Conservation (phyloP, 108 stramenopile genomes). For the Cafeteria roenbergensis region DNA sequence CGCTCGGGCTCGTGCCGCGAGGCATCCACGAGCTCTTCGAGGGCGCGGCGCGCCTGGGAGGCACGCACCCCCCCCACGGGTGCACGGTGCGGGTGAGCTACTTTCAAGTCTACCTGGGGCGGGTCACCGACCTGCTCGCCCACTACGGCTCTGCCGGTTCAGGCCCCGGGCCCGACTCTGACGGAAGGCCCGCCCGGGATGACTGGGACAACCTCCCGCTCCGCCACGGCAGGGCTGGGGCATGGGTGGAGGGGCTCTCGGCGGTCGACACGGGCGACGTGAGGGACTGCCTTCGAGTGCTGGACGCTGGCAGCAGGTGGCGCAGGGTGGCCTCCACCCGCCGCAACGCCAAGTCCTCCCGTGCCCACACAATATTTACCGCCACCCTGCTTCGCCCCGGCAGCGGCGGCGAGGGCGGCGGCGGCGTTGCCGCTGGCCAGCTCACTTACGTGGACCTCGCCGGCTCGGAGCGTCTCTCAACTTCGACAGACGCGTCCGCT, state of each 20-base stretch:
- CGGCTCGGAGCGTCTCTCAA: not conserved
- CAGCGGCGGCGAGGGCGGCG: not conserved
- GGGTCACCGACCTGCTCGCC: not conserved
- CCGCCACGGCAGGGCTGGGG: not conserved
- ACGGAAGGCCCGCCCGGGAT: not conserved
- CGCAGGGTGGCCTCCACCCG: not conserved
- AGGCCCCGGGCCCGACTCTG: not conserved
- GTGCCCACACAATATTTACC: not conserved
- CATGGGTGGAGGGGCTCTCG: not conserved
- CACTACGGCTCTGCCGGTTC: not conserved
- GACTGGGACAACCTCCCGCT: not conserved
- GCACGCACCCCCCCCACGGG: too few relatives aligned
- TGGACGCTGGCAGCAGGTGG: not conserved
- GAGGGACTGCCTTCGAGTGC: not conserved
- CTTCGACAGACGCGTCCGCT: too few relatives aligned
- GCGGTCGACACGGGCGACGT: not conserved
- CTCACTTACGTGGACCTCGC: conserved; percentile 8
- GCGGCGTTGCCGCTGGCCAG: too few relatives aligned
- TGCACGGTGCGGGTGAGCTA: not conserved
- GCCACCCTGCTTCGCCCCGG: not conserved
- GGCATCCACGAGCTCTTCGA: conserved; percentile 12
- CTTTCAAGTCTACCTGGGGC: not conserved
- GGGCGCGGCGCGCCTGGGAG: not conserved
- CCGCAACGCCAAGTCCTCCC: not conserved
- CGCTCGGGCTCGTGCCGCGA: not conserved